Conservation (phyloP, 306 rosid species). For the Ormosia emarginata region DNA sequence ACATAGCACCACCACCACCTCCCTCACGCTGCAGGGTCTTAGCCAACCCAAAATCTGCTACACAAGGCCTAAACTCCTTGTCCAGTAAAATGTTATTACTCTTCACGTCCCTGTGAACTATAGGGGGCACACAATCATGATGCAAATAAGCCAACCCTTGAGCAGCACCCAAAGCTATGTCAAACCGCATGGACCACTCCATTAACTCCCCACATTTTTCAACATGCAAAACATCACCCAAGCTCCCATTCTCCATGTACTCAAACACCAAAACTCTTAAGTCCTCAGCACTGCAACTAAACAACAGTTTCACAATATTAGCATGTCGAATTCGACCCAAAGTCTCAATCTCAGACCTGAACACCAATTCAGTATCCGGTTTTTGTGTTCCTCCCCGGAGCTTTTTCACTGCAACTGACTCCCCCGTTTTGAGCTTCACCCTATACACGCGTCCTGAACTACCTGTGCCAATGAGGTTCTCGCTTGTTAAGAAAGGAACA, state of each 20-base stretch:
- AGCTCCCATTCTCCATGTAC: conserved; percentile 75
- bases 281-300: conserved; percentile 60
- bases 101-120: conserved; percentile 87
- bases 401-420: conserved; percentile 67
- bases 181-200: conserved; percentile 53
- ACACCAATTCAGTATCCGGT: conserved; percentile 40
- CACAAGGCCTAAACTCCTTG: conserved; percentile 49
- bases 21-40: conserved; percentile 46
- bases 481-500: conserved; percentile 30
- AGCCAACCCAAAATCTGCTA: conserved; percentile 87
- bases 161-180: conserved; percentile 65
- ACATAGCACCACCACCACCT: conserved; percentile 36
- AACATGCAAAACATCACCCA: conserved; percentile 66
- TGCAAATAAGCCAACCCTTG: conserved; percentile 76
- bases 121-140: conserved; percentile 68
- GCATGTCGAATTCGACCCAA: conserved; percentile 73
- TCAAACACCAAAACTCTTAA: conserved; percentile 64
- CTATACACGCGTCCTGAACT: conserved; percentile 70
- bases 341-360: conserved; percentile 69
- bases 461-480: conserved; percentile 63
- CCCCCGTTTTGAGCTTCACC: conserved; percentile 59
- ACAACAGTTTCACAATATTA: conserved; percentile 70
- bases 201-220: conserved; percentile 32
- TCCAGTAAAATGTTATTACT: conserved; percentile 82
- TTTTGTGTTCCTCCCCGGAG: conserved; percentile 41